Evolutionary conservation across 208 protist genomes (phyloP).

Genomic region (Leishmania tropica): DNA sequence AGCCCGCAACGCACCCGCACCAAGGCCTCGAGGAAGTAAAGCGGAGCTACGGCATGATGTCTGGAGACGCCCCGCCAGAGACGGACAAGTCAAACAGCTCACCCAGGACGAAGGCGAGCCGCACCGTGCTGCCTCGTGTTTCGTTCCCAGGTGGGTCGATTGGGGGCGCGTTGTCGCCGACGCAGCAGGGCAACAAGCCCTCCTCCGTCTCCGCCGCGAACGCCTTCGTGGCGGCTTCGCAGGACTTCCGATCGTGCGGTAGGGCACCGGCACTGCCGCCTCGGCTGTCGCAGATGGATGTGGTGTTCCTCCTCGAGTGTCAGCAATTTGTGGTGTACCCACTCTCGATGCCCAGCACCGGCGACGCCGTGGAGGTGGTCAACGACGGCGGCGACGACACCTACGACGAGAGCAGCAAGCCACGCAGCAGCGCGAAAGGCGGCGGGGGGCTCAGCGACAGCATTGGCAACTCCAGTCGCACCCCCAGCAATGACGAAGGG

Average conservation of each 20-base stretch:
- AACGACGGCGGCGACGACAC: neutral
- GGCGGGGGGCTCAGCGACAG: neutral
- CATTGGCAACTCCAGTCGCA: neutral
- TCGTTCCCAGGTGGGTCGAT: neutral
- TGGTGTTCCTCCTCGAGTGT: conserved; percentile 44
- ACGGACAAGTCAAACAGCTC: neutral
- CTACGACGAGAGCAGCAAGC: conserved; percentile 1
- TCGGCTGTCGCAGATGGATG: conserved; percentile 40
- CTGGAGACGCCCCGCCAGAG: neutral
- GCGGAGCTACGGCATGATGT: neutral
- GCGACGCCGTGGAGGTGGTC: neutral
- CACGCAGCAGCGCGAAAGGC: neutral
- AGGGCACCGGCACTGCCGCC: conserved; percentile 7
- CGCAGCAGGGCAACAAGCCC: neutral
- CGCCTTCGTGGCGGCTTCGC: neutral
- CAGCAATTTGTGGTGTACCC: conserved; percentile 54
- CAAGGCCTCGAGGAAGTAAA: neutral
- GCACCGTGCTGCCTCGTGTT: neutral
- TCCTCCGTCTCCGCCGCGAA: neutral
- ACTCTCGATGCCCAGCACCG: conserved; percentile 30
- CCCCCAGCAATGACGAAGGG: neutral
- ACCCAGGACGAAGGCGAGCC: neutral
- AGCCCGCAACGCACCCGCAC: neutral
- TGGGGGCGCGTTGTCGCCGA: neutral
- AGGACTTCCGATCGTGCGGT: neutral